Base-by-base conservation (phyloP, 192 early-diverging fungal genomes). In the Paraglomus occultum region DNA sequence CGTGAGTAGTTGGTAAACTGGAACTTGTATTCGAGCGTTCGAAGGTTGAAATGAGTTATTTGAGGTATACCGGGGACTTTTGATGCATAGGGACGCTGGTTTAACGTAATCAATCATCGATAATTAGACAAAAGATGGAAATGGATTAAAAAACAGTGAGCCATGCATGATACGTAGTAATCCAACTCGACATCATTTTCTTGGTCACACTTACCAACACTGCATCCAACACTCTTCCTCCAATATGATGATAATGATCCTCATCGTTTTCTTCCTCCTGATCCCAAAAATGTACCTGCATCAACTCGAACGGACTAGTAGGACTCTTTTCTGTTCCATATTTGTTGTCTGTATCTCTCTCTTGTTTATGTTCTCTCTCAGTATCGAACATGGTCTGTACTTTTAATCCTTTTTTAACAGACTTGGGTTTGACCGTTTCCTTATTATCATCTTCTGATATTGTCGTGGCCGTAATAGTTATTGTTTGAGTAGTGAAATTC, bases 151-250 rank as follows among this genome's bases (percentile, higher is more conserved):
- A 3, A 51, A 17, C 51, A 51, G 18, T 2, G 3, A 18, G 18
- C 2, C 15, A 17, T 51, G 51, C 31, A 31, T 3, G 31, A 50
- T 50, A 50, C 18, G 31, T 3, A 31, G 31, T 31, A 31, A 31
- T 3, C 31, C 31, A 31, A 31, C 31, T 31, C 31, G 31, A 31
- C 31, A 31, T 31, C 3, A 31, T 3, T 31, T 31, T 31, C 31
- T 31, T 31, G 31, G 1, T 31, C 8, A 1, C 22, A 64, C 76
- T 71, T 80, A 86, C 84, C 61, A 94, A 76, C 50, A 91, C 86
- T 47, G 92, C 92, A 68, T 92, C 90, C 23, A 94, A 70, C 0
- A 88, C 92, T 22, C 92, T 73, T 31, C 92, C 92, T 22, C 92
- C 92, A 39, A 80, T 69, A 74, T 94, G 86, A 40, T 87, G 82